A percentile compares a stretch with the other conserved stretches of the same genome.
Evolutionary conservation across 768 basidiomycete genomes (phyloP).

Genomic region (Collybiopsis luxurians): DNA sequence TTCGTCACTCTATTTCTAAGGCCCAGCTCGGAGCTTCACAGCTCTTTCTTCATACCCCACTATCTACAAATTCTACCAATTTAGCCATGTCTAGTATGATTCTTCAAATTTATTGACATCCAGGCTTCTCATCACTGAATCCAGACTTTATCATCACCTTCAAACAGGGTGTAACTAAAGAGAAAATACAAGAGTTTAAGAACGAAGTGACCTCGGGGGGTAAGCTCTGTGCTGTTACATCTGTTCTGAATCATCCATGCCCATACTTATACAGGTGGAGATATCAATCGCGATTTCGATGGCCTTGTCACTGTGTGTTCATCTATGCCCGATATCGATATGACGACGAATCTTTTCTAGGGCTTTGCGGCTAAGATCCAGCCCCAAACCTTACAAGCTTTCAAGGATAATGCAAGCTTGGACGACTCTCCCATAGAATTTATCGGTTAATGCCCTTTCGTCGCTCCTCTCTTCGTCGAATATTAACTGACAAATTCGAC

Average conservation of each 20-base stretch:
- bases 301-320: conserved; percentile 33
- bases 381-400: conserved; percentile 22
- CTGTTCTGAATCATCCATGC: not conserved
- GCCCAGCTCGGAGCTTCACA: not conserved
- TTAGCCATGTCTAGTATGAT: not conserved
- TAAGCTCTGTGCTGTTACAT: conserved; percentile 16
- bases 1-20: too few relatives aligned
- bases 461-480: not conserved
- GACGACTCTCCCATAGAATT: conserved; percentile 15
- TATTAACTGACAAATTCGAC: not conserved
- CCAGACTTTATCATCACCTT: conserved; percentile 59
- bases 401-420: conserved; percentile 22
- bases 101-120: not conserved
- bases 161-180: conserved; percentile 40
- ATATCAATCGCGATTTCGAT: conserved; percentile 38
- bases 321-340: not conserved
- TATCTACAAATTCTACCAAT: not conserved
- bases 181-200: conserved; percentile 39
- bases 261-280: conserved; percentile 32
- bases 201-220: conserved; percentile 36
- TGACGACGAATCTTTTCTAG: conserved; percentile 16
- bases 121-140: not conserved
- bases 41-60: not conserved
- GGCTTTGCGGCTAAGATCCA: conserved; percentile 44
- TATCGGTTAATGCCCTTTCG: conserved; percentile 17